These are phyloP conservation scores for Lactarius indigo DNA, from an alignment of 768 basidiomycete species.

Conservation along the genomic window DNA sequence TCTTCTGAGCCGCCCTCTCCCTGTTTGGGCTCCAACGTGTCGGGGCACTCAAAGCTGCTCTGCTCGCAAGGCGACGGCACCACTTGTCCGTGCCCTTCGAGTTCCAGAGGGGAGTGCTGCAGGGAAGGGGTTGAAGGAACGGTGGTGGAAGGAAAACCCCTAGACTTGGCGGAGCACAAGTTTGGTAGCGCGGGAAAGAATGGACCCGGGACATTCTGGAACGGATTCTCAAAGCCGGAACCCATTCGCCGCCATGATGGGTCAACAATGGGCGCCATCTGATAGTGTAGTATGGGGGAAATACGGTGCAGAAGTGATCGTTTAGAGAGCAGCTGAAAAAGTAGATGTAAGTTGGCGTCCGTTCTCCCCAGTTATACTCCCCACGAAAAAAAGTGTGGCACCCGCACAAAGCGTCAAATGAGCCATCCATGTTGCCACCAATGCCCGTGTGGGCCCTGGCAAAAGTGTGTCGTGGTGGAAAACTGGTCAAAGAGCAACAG, in stretches of 20 bases:
- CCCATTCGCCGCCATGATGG: constrained; percentile 1
- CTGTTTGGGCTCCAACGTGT: not conserved
- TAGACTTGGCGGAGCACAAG: not conserved
- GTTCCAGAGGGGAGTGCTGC: not conserved
- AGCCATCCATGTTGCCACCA: not conserved
- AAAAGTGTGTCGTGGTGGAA: not conserved
- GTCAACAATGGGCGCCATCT: not conserved
- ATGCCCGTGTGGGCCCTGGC: not conserved
- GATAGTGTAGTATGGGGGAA: not conserved
- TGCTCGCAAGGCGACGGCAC: not conserved
- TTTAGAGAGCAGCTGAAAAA: not conserved
- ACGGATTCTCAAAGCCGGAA: constrained; percentile 6
- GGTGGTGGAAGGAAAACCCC: not conserved
- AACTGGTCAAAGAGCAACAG: not conserved
- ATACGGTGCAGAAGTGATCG: not conserved
- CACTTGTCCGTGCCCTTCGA: not conserved
- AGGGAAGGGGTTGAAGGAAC: not conserved
- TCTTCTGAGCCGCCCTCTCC: not conserved
- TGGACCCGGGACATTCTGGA: constrained; percentile 15
- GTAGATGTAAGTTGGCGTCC: not conserved
- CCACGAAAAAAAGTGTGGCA: not conserved
- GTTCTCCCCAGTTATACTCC: not conserved
- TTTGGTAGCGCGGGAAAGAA: constrained; percentile 16
- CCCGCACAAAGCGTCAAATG: not conserved
- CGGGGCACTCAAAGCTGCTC: not conserved